These are phyloP conservation scores for Microascus cirrosus DNA, from an alignment of 2,329 filamentous ascomycete species.

Conservation along the genomic window DNA sequence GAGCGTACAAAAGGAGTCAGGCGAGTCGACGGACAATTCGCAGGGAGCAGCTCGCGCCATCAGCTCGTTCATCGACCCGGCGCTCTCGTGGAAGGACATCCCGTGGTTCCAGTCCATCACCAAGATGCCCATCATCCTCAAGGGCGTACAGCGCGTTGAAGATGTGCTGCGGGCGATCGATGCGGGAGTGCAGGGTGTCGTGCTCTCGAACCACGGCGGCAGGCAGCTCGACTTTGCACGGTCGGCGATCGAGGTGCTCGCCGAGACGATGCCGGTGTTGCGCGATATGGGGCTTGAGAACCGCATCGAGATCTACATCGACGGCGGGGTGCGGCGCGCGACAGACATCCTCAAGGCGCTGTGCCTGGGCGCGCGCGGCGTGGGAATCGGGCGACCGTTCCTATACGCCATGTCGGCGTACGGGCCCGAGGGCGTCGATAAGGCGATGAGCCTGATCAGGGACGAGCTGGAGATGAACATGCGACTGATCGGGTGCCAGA, in stretches of 20 bases:
- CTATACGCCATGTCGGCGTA: slow-evolving; percentile 94
- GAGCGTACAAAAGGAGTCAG: slow-evolving; percentile 57
- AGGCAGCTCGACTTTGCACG: slow-evolving; percentile 87
- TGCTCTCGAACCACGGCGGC: slow-evolving; percentile 92
- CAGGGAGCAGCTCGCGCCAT: slow-evolving; percentile 94
- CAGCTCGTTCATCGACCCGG: slow-evolving; percentile 91
- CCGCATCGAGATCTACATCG: slow-evolving; percentile 78
- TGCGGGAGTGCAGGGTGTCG: slow-evolving; percentile 73
- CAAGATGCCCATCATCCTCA: slow-evolving; percentile 88
- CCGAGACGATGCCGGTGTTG: slow-evolving; percentile 85
- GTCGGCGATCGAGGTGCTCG: slow-evolving; percentile 79
- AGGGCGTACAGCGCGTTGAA: slow-evolving; percentile 92
- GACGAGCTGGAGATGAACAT: slow-evolving; percentile 99
- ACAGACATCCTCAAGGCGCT: slow-evolving; percentile 95
- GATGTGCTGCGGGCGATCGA: slow-evolving; percentile 85
- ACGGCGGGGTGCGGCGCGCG: slow-evolving; percentile 80
- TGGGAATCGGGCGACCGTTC: slow-evolving; percentile 91
- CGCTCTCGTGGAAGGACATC: slow-evolving; percentile 87
- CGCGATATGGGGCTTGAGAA: slow-evolving; percentile 61
- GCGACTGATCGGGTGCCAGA: slow-evolving; percentile 75
- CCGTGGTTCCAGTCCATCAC: slow-evolving; percentile 89
- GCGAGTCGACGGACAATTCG: slow-evolving; percentile 65
- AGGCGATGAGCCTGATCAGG: slow-evolving; percentile 83
- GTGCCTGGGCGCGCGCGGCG: slow-evolving; percentile 81
- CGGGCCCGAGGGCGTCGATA: slow-evolving; percentile 74